A percentile compares a stretch with the other conserved stretches of the same genome.
phyloP scores from a whole-genome alignment of 495 filamentous ascomycete species.

The Letharia columbiana region DNA sequence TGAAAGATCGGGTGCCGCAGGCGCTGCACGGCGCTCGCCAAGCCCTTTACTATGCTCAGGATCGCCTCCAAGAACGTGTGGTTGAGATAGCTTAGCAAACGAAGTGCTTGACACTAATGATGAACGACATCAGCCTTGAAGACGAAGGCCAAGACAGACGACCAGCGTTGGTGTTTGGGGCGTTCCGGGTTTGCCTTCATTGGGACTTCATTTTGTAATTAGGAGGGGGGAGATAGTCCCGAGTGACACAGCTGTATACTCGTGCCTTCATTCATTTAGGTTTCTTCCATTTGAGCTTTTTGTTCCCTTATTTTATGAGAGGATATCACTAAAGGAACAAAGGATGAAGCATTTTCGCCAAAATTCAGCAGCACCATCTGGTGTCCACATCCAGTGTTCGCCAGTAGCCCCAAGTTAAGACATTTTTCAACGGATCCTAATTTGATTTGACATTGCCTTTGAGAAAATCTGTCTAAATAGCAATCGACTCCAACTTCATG shows the following conservation, averaged over 20 bases:
- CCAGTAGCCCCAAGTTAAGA: not conserved
- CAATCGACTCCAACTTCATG: not conserved
- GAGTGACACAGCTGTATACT: not conserved
- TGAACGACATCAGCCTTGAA: constrained; percentile 8
- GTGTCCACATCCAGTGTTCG: not conserved
- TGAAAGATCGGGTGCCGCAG: constrained; percentile 25
- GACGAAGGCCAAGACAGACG: constrained; percentile 10
- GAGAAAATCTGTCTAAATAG: not conserved
- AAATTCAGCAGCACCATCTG: not conserved
- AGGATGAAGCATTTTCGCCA: not conserved
- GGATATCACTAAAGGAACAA: not conserved
- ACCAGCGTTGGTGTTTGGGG: constrained; percentile 14
- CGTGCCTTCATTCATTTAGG: not conserved
- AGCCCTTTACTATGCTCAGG: constrained; percentile 5
- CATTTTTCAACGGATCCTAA: too few species aligned
- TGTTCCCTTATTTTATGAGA: not conserved
- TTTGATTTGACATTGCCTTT: not conserved
- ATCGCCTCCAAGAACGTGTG: constrained; percentile 6
- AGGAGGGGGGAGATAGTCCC: not conserved
- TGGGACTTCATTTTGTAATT: not conserved
- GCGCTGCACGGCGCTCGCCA: constrained; percentile 6
- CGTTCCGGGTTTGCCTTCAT: not conserved
- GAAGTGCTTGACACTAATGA: not conserved
- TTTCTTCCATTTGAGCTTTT: not conserved
- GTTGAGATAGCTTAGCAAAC: constrained; percentile 1